Conservation (phyloP, 257 asterid species). For the Scutellaria galericulata region DNA sequence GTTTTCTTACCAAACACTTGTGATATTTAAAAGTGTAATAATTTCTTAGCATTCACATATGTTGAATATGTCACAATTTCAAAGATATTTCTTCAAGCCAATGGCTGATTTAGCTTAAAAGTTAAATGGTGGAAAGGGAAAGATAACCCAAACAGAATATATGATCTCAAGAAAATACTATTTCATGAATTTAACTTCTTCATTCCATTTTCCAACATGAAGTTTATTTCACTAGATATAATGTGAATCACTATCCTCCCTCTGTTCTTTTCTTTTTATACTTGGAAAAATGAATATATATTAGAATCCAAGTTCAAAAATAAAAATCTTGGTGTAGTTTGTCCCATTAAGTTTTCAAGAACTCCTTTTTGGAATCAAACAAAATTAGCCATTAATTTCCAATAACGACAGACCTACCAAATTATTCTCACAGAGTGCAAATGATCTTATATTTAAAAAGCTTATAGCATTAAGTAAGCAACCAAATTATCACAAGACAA, state of each 20-base stretch:
- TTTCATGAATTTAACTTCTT: no score
- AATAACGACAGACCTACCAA: neutral
- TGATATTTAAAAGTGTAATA: neutral
- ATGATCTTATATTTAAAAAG: neutral
- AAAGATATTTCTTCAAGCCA: no score
- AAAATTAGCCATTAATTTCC: neutral
- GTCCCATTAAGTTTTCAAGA: neutral
- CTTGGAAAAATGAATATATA: neutral
- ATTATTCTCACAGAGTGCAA: neutral
- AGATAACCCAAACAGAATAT: no score
- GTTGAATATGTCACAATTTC: no score
- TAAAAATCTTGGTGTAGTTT: neutral
- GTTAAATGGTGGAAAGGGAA: no score
- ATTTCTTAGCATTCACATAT: neutral
- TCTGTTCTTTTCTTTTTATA: neutral
- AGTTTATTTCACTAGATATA: conserved; percentile 2
- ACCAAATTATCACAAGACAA: conserved; percentile 14
- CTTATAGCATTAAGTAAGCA: neutral
- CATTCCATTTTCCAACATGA: neutral
- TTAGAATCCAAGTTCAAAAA: neutral
- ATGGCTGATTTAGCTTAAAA: no score
- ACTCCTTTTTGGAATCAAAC: neutral
- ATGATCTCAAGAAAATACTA: no score
- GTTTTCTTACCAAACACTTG: neutral
- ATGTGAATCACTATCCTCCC: neutral